These are phyloP conservation scores for Coniosporium tulheliwenetii DNA, from an alignment of 2,329 filamentous ascomycete species.

Conservation along the genomic window DNA sequence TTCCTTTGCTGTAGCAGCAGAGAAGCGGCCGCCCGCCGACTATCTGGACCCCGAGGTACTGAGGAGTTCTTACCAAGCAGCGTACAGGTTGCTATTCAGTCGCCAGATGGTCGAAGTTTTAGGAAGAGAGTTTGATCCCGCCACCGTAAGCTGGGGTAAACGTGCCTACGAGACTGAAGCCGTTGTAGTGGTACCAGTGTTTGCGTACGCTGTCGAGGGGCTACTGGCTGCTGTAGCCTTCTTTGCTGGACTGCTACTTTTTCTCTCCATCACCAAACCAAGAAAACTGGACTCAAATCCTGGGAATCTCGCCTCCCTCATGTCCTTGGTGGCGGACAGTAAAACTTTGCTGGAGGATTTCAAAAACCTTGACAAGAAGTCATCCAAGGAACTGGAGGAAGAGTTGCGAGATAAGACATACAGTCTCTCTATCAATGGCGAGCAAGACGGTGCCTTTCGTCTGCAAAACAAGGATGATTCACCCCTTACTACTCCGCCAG, in stretches of 20 bases:
- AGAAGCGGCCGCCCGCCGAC: constrained; percentile 10
- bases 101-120: constrained; percentile 18
- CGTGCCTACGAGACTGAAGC: constrained; percentile 13
- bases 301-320: constrained; percentile 17
- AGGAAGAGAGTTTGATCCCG: constrained; percentile 3
- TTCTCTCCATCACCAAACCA: constrained; percentile 8
- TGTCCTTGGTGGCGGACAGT: constrained; percentile 16
- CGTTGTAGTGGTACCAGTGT: constrained; percentile 20
- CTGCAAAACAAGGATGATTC: too few relatives aligned
- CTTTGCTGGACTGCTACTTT: constrained; percentile 9
- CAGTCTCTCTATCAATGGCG: too few relatives aligned
- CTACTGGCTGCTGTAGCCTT: constrained; percentile 15
- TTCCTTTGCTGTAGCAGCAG: constrained; percentile 13
- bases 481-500: too few relatives aligned
- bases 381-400: too few relatives aligned
- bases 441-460: too few relatives aligned
- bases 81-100: constrained; percentile 27
- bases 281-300: constrained; percentile 17
- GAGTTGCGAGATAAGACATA: too few relatives aligned
- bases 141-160: constrained; percentile 5
- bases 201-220: constrained; percentile 20
- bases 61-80: constrained; percentile 18
- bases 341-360: too few relatives aligned
- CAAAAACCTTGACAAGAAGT: too few relatives aligned
- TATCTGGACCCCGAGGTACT: constrained; percentile 19